Base-by-base conservation (phyloP, 2,329 filamentous ascomycete species). In the Fusarium globosum region DNA sequence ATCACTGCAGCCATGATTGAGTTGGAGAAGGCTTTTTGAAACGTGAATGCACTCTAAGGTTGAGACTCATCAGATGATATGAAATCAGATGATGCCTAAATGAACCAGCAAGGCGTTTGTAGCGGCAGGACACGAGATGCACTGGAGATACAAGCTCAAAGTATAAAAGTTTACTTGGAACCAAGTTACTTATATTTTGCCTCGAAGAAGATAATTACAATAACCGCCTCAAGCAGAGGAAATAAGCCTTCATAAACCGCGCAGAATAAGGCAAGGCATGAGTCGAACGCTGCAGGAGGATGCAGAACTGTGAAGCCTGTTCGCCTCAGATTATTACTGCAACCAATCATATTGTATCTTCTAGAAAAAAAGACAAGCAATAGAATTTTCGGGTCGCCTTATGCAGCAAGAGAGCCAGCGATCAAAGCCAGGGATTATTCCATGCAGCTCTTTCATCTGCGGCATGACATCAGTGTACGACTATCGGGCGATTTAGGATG, bases 231-330 rank as follows among this genome's bases (percentile, higher is more conserved):
- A 57, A 45, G 18, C 30, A 23, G 26, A 16, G 41, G 30, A 45
- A 38, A 36, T 28, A 39, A 18, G 28, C 33, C 61, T 49, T 35
- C 23, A 48, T 42, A 42, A 66, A 65, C 60, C 52, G n/a, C 41
- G 62, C 57, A 65, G 57, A 30, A 48, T 36, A 46, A 45, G 21
- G 33, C 46, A 48, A 43, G 23, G 15, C 65, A 69, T 69, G 67
- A 69, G 64, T 69, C 67, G 41, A 42, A 43, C 41, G 26, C 28
- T 63, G 56, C 67, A 69, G 65, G 56, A 69, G 59, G 51, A 69
- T 63, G 30, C 48, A 36, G 49, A 52, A 52, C 48, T 51, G 49
- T 20, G 49, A 52, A 35, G 18, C 49, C 30, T 52, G 46, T 49
- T 52, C n/a, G 49, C 49, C 49, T 36, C n/a, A 52, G 33, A 26